phyloP scores from a whole-genome alignment of 768 basidiomycete species.

The Tricholoma matsutake region DNA sequence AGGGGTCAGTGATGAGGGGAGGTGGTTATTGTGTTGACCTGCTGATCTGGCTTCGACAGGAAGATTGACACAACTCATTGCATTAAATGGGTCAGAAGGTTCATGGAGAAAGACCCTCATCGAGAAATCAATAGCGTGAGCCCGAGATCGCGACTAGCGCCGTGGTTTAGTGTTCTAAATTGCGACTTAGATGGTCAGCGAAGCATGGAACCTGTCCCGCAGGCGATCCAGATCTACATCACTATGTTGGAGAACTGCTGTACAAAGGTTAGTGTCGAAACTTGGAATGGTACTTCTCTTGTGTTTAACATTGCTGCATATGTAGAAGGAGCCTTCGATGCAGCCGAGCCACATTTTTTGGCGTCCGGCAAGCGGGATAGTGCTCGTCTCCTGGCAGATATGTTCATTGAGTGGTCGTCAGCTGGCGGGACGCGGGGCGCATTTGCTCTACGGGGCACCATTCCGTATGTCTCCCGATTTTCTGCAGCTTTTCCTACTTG shows the following conservation, averaged over 20 bases:
- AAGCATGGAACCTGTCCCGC: constrained; percentile 75
- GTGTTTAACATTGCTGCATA: neutral
- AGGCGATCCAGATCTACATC: constrained; percentile 86
- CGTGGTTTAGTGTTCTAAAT: constrained; percentile 14
- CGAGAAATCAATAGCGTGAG: constrained; percentile 80
- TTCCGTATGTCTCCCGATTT: constrained; percentile 60
- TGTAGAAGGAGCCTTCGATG: constrained; percentile 70
- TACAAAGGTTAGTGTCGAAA: constrained; percentile 56
- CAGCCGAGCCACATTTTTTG: constrained; percentile 80
- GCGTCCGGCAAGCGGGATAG: constrained; percentile 88
- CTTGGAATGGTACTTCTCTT: neutral
- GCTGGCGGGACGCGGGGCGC: constrained; percentile 52
- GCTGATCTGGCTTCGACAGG: constrained; percentile 44
- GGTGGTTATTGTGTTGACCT: neutral
- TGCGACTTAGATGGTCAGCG: constrained; percentile 73
- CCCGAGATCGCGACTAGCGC: constrained; percentile 12
- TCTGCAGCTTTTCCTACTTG: neutral
- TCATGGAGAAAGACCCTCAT: constrained; percentile 90
- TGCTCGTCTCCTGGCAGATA: constrained; percentile 79
- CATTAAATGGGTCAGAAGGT: constrained; percentile 73
- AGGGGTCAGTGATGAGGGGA: constrained; percentile 54
- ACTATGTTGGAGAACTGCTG: constrained; percentile 86
- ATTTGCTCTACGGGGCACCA: constrained; percentile 80
- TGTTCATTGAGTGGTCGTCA: constrained; percentile 79
- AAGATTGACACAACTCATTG: constrained; percentile 87